phyloP scores from a whole-genome alignment of 306 rosid genomes.

The Dicorynia guianensis region DNA sequence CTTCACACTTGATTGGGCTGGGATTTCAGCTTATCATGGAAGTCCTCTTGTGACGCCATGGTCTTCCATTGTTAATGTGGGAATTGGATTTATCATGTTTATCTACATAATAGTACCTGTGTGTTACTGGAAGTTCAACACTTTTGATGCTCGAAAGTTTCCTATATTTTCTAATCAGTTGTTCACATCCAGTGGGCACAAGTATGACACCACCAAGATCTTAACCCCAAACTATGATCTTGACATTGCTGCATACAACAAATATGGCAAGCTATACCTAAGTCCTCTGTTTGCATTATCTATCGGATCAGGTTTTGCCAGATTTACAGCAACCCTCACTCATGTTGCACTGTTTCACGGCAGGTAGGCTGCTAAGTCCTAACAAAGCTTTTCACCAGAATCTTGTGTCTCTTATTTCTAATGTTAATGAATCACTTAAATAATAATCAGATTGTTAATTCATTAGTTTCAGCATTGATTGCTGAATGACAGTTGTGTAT shows the following conservation, averaged over 20 bases:
- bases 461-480: slow-evolving; percentile 21
- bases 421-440: slow-evolving; percentile 14
- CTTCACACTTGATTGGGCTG: slow-evolving; percentile 97
- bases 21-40: slow-evolving; percentile 96
- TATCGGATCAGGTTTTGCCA: slow-evolving; percentile 92
- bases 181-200: slow-evolving; percentile 67
- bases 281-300: slow-evolving; percentile 97
- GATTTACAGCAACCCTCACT: slow-evolving; percentile 91
- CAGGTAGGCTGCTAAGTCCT: slow-evolving; percentile 55
- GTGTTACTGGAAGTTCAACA: slow-evolving; percentile 92
- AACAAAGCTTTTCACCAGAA: slow-evolving; percentile 10
- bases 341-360: slow-evolving; percentile 95
- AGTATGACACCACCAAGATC: slow-evolving; percentile 88
- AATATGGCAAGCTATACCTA: slow-evolving; percentile 89
- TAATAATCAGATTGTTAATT: slow-evolving; percentile 6
- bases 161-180: slow-evolving; percentile 93
- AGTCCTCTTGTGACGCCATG: slow-evolving; percentile 95
- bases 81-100: slow-evolving; percentile 89
- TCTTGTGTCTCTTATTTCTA: neutral
- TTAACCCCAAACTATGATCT: slow-evolving; percentile 76
- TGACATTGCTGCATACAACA: slow-evolving; percentile 71
- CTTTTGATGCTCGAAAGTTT: slow-evolving; percentile 91
- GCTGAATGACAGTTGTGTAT: neutral
- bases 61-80: slow-evolving; percentile 89
- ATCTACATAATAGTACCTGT: slow-evolving; percentile 86